Conservation (phyloP, 495 filamentous ascomycete species). For the Durotheca rogersii region DNA sequence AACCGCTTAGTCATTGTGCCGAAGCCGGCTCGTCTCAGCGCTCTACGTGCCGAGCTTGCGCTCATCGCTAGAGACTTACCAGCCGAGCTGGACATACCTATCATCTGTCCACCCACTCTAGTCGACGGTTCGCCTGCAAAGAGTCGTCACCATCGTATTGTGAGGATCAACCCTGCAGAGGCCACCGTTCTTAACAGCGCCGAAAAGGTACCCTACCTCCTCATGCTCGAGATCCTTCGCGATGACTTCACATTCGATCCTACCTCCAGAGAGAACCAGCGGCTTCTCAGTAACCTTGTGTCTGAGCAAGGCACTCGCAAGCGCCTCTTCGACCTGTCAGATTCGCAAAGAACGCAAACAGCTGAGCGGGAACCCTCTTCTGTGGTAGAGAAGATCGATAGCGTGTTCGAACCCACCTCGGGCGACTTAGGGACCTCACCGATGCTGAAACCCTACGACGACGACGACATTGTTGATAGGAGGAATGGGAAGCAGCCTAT, state of each 20-base stretch:
- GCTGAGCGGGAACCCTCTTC: constrained; percentile 42
- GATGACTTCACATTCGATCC: constrained; percentile 78
- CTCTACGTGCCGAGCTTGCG: constrained; percentile 71
- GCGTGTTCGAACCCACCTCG: constrained; percentile 70
- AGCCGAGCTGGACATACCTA: constrained; percentile 73
- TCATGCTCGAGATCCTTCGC: constrained; percentile 72
- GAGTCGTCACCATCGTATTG: constrained; percentile 71
- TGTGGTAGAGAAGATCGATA: constrained; percentile 53
- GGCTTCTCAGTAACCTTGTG: constrained; percentile 58
- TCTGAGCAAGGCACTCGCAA: constrained; percentile 61
- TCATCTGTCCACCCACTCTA: constrained; percentile 68
- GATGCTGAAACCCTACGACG: constrained; percentile 56
- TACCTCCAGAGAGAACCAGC: constrained; percentile 62
- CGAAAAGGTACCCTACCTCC: constrained; percentile 72
- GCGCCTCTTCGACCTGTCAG: constrained; percentile 68
- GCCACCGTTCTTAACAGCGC: constrained; percentile 77
- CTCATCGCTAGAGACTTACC: constrained; percentile 71
- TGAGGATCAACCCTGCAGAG: constrained; percentile 74
- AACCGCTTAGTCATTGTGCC: constrained; percentile 72
- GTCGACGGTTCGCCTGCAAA: constrained; percentile 62
- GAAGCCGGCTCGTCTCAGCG: constrained; percentile 72
- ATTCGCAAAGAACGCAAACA: constrained; percentile 44
- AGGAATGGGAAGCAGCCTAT: constrained; percentile 26
- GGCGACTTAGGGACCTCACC: constrained; percentile 71
- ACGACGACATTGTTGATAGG: constrained; percentile 32